phyloP scores from a whole-genome alignment of 441 rosid species.

The Aquilaria agallochum region DNA sequence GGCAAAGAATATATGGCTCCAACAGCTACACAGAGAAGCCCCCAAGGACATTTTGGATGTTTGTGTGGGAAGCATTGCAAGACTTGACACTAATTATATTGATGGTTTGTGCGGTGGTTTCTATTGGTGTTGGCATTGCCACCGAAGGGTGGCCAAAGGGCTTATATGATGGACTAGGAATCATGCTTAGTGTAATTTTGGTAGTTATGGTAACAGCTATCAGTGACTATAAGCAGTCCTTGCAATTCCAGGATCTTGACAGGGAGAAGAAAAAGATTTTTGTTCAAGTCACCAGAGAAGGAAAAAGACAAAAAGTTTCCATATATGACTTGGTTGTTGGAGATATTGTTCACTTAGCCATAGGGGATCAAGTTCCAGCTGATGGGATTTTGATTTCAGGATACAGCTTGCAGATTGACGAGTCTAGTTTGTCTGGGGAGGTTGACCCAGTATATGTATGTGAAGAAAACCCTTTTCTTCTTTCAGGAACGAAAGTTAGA shows the following conservation, averaged over 20 bases:
- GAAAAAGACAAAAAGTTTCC: slow-evolving; percentile 36
- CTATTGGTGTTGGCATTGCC: slow-evolving; percentile 65
- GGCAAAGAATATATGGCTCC: slow-evolving; percentile 68
- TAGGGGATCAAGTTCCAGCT: slow-evolving; percentile 50
- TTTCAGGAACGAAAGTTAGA: slow-evolving; percentile 45
- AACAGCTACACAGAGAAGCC: slow-evolving; percentile 81
- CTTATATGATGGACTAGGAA: slow-evolving; percentile 47
- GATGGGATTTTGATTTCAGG: slow-evolving; percentile 46
- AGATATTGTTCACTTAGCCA: slow-evolving; percentile 41
- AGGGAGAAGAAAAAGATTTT: slow-evolving; percentile 44
- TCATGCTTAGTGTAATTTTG: slow-evolving; percentile 43
- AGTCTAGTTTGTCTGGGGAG: slow-evolving; percentile 46
- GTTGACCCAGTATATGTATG: slow-evolving; percentile 35
- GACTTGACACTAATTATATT: slow-evolving; percentile 62
- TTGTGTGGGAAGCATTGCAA: slow-evolving; percentile 68
- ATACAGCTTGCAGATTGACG: slow-evolving; percentile 42
- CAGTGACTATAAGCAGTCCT: slow-evolving; percentile 51
- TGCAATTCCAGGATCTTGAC: slow-evolving; percentile 49
- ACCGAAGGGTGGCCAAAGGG: slow-evolving; percentile 69
- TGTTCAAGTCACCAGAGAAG: slow-evolving; percentile 45
- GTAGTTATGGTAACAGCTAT: slow-evolving; percentile 53
- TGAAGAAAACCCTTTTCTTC: slow-evolving; percentile 37
- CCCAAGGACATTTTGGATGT: slow-evolving; percentile 50
- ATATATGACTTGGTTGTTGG: slow-evolving; percentile 50
- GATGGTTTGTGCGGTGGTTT: slow-evolving; percentile 60